Evolutionary conservation across 1,284 basidiomycete species (phyloP), one percentile per base, ranked within the genome.

Genomic region (Trichosporon sp.): DNA sequence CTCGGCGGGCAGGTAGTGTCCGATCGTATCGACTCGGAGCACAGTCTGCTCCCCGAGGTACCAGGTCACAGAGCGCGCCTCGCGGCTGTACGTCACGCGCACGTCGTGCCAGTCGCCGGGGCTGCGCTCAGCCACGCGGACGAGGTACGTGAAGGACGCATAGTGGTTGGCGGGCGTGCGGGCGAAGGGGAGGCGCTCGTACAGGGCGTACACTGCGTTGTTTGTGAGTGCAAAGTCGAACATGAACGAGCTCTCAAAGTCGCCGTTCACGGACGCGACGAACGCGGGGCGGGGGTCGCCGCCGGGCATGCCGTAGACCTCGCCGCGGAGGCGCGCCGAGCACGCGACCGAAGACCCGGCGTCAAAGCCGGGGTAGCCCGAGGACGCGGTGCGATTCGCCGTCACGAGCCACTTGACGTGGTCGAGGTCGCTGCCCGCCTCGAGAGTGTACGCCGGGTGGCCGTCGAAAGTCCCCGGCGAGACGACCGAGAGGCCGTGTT

Each of bases 391-490:
- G 32, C 13, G 31, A 34, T 63, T 64, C 18, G 60, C 32, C 13
- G 31, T 56, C 23, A 38, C 60, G n/a, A 69, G 62, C 65, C 65
- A 69, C 62, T 69, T 69, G 32, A 65, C 60, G 18, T 66, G 68
- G 21, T 69, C 68, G 23, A 69, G 38, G 62, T 69, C 68, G 13
- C 68, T 60, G 0, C 44, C 58, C 8, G 51, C 62, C 1, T 34
- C 44, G 34, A 63, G 60, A 0, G 68, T 66, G 65, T 25, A 69
- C 3, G 51, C 62, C 9, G 67, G 67, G 23, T 34, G 8, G 15
- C 67, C 65, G 3, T 27, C 27, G 13, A 8, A 21, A 2, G 62
- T 65, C 0, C 53, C 18, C 5, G 38, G 38, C 11, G 38, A 42
- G 38, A 42, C 8, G 38, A 42, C 38, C 18, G 38, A 6, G 18